Evolutionary conservation across 768 basidiomycete genomes (phyloP).

Genomic region (Amanita phalloides): DNA sequence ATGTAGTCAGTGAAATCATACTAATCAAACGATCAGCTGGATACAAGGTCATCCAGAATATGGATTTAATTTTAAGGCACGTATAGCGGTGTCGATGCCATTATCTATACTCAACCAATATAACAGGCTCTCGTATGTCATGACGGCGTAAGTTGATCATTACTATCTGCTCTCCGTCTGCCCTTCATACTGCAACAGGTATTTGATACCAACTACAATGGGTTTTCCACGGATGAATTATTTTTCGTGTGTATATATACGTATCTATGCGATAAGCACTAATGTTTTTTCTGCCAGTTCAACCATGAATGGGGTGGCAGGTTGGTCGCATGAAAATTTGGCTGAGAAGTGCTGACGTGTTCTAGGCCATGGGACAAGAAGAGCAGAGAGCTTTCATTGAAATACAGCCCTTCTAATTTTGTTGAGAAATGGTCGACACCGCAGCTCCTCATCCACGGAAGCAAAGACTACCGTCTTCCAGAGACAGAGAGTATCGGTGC

Average conservation of each 20-base stretch:
- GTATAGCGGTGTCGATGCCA: background rate
- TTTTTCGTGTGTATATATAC: slow-evolving; percentile 57
- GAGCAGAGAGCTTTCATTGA: slow-evolving; percentile 39
- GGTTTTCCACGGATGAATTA: slow-evolving; percentile 86
- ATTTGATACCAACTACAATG: slow-evolving; percentile 70
- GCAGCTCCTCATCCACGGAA: slow-evolving; percentile 74
- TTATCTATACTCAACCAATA: slow-evolving; percentile 1
- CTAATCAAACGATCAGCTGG: slow-evolving; percentile 45
- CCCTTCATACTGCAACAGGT: slow-evolving; percentile 27
- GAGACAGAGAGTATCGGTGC: slow-evolving; percentile 78
- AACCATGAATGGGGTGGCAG: slow-evolving; percentile 81
- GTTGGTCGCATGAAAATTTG: slow-evolving; percentile 10
- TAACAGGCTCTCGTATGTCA: slow-evolving; percentile 70
- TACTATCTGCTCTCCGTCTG: background rate
- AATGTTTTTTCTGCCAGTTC: slow-evolving; percentile 33
- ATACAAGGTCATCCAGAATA: slow-evolving; percentile 91
- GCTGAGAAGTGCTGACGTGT: background rate
- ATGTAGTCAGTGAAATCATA: no score
- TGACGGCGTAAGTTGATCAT: slow-evolving; percentile 55
- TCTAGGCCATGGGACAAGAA: slow-evolving; percentile 58
- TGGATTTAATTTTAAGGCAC: slow-evolving; percentile 73
- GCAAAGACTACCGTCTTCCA: slow-evolving; percentile 81
- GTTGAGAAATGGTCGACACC: slow-evolving; percentile 84
- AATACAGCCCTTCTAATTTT: slow-evolving; percentile 74
- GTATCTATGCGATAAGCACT: background rate